These are phyloP conservation scores for Metschnikowia lachancei DNA, from an alignment of 805 yeast species.

Conservation along the genomic window DNA sequence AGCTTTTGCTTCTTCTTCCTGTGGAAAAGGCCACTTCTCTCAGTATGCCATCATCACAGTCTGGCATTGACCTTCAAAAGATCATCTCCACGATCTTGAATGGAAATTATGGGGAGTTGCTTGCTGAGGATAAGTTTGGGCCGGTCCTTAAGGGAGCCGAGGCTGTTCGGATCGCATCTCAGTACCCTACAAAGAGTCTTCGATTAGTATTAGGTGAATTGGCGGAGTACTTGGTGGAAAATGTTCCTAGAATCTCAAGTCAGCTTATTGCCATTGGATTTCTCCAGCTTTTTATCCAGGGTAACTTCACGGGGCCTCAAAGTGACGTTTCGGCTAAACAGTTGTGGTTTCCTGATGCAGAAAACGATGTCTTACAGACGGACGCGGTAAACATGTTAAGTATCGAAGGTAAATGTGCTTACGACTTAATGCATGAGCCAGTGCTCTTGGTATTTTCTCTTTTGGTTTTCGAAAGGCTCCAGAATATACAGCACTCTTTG, in stretches of 20 bases:
- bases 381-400: slow-evolving; percentile 43
- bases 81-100: slow-evolving; percentile 9
- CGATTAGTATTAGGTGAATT: slow-evolving; percentile 17
- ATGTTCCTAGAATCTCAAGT: slow-evolving; percentile 14
- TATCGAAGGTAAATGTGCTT: slow-evolving; percentile 69
- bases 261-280: slow-evolving; percentile 54
- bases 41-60: background rate
- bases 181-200: slow-evolving; percentile 26
- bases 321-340: slow-evolving; percentile 37
- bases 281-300: slow-evolving; percentile 67
- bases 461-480: slow-evolving; percentile 38
- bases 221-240: slow-evolving; percentile 4
- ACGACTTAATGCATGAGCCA: slow-evolving; percentile 47
- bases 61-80: background rate
- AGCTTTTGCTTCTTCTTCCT: slow-evolving; percentile 20
- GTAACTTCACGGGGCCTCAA: slow-evolving; percentile 82
- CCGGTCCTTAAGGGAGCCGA: slow-evolving; percentile 18
- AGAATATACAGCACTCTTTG: slow-evolving; percentile 46
- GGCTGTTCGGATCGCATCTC: slow-evolving; percentile 16
- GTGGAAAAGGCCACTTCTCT: slow-evolving; percentile 1
- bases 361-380: slow-evolving; percentile 18
- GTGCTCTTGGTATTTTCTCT: slow-evolving; percentile 31
- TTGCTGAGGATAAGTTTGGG: slow-evolving; percentile 23
- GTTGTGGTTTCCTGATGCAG: slow-evolving; percentile 28
- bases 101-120: slow-evolving; percentile 28